Evolutionary conservation across 2,329 filamentous ascomycete genomes (phyloP).

Genomic region (Drechslera avenae): DNA sequence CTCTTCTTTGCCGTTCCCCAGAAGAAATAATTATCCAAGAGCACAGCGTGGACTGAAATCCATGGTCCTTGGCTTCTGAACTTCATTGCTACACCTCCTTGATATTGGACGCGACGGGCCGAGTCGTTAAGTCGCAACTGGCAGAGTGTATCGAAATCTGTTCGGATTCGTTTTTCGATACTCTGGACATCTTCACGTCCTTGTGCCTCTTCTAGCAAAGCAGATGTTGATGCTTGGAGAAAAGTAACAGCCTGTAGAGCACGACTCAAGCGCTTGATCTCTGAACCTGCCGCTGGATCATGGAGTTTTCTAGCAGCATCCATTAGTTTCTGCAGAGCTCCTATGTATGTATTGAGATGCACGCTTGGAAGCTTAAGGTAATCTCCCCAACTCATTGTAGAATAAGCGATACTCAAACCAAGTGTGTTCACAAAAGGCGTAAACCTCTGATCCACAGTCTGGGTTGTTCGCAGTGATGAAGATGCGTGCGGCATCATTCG

Average conservation of each 20-base stretch:
- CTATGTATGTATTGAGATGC: slow-evolving; percentile 31
- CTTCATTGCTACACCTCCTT: slow-evolving; percentile 37
- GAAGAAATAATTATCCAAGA: slow-evolving; percentile 39
- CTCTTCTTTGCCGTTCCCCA: slow-evolving; percentile 37
- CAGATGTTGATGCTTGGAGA: slow-evolving; percentile 16
- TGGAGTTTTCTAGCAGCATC: slow-evolving; percentile 7
- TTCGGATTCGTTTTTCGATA: slow-evolving; percentile 32
- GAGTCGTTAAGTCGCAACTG: slow-evolving; percentile 24
- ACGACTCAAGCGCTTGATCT: slow-evolving; percentile 16
- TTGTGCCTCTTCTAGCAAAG: slow-evolving; percentile 22
- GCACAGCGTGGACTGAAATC: slow-evolving; percentile 34
- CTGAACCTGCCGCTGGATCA: slow-evolving; percentile 4
- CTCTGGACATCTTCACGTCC: slow-evolving; percentile 30
- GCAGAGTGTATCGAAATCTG: slow-evolving; percentile 21
- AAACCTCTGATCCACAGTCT: slow-evolving; percentile 30
- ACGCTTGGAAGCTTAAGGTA: slow-evolving; percentile 30
- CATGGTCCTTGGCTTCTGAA: slow-evolving; percentile 38
- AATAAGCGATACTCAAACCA: slow-evolving; percentile 31
- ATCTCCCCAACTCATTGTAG: slow-evolving; percentile 37
- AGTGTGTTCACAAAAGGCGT: slow-evolving; percentile 32
- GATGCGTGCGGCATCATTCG: slow-evolving; percentile 31
- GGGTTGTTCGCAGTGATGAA: slow-evolving; percentile 30
- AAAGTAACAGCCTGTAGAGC: slow-evolving; percentile 20
- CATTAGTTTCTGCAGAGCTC: slow-evolving; percentile 22
- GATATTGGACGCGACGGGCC: slow-evolving; percentile 25